phyloP scores from a whole-genome alignment of 257 asterid genomes.

The Coffea eugenioides region DNA sequence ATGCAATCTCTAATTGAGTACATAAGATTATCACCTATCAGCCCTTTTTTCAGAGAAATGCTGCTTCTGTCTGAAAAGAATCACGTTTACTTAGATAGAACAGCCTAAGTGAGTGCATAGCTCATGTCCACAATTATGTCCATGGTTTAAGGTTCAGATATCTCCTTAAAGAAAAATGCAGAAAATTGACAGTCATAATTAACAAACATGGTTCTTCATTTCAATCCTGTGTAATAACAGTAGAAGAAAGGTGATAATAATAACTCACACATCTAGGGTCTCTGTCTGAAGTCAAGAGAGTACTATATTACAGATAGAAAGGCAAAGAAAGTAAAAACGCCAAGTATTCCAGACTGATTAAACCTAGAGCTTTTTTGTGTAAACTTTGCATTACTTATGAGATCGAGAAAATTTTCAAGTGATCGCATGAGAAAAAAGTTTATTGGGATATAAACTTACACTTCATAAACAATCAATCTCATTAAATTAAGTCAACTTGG shows the following conservation, averaged over 20 bases:
- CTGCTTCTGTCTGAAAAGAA: neutral
- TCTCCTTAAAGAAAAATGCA: too few relatives aligned
- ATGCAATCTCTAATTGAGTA: neutral
- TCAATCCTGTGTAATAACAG: neutral
- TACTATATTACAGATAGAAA: neutral
- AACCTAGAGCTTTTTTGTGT: too few relatives aligned
- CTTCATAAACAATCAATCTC: neutral
- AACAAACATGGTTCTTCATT: neutral
- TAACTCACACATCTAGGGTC: neutral
- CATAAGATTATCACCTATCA: neutral
- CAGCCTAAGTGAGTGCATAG: neutral
- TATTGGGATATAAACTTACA: neutral
- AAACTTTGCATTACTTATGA: neutral
- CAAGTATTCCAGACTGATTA: neutral
- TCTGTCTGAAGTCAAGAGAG: neutral
- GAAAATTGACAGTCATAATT: neutral
- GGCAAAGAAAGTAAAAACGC: neutral
- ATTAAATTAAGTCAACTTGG: too few relatives aligned
- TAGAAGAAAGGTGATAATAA: neutral
- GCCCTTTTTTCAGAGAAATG: neutral
- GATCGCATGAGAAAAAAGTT: too few relatives aligned
- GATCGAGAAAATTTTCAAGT: neutral
- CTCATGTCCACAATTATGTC: neutral
- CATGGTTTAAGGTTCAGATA: neutral
- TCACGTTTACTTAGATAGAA: neutral